A percentile compares a stretch with the other conserved stretches of the same genome.
phyloP scores from a whole-genome alignment of 257 asterid genomes.

The Plectranthus barbatus region DNA sequence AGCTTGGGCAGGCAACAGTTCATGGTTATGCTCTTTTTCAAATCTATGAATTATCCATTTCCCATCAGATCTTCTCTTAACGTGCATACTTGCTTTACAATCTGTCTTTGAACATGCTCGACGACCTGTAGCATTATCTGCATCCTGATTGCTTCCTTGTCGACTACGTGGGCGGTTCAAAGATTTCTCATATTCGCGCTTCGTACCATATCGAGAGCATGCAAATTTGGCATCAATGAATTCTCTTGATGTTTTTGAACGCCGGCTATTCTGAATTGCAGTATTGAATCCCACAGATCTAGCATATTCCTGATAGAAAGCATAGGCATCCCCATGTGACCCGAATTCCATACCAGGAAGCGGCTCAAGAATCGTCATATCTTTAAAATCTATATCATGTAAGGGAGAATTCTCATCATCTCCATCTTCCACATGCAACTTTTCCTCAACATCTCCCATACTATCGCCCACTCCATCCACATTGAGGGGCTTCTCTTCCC shows the following conservation, averaged over 20 bases:
- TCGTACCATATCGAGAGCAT: conserved; percentile 92
- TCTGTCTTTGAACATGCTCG: conserved; percentile 89
- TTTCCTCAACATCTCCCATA: conserved; percentile 46
- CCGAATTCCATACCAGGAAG: conserved; percentile 96
- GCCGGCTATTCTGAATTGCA: conserved; percentile 92
- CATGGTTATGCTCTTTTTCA: conserved; percentile 95
- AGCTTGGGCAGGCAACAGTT: conserved; percentile 86
- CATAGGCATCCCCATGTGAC: conserved; percentile 89
- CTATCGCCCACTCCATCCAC: conserved; percentile 44
- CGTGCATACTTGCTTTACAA: conserved; percentile 99
- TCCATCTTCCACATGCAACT: conserved; percentile 47
- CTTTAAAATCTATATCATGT: conserved; percentile 48
- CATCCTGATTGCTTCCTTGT: conserved; percentile 76
- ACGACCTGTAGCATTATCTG: conserved; percentile 82
- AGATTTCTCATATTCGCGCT: conserved; percentile 84
- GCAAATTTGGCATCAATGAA: conserved; percentile 96
- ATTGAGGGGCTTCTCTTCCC: conserved; percentile 57
- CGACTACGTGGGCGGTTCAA: conserved; percentile 75
- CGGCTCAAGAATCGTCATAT: conserved; percentile 82
- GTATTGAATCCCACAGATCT: conserved; percentile 86
- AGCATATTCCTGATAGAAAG: conserved; percentile 94
- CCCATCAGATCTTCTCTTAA: conserved; percentile 85
- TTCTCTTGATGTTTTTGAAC: conserved; percentile 84
- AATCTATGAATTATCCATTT: conserved; percentile 94
- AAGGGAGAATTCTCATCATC: conserved; percentile 49